phyloP scores from a whole-genome alignment of 1,284 basidiomycete genomes.

The Phylloboletellus chloephorus region DNA sequence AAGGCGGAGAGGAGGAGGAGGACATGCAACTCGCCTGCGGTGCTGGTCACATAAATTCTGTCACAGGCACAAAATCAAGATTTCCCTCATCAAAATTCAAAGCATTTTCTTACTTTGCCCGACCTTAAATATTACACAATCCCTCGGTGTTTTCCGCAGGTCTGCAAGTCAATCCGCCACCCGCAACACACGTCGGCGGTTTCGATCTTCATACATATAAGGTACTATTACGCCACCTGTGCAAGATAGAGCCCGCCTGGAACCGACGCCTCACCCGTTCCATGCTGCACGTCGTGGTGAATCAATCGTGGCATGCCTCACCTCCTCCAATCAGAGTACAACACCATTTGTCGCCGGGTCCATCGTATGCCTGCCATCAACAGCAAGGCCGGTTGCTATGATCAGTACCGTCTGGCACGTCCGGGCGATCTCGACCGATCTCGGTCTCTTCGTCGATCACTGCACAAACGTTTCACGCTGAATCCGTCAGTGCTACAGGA shows the following conservation, averaged over 20 bases:
- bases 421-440: constrained; percentile 78
- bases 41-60: constrained; percentile 32
- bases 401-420: constrained; percentile 57
- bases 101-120: constrained; percentile 25
- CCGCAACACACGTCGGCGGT: not conserved
- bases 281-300: constrained; percentile 24
- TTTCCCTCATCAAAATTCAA: constrained; percentile 24
- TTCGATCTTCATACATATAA: constrained; percentile 7
- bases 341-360: constrained; percentile 3
- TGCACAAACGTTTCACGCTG: constrained; percentile 11
- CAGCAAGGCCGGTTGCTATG: not conserved
- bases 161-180: constrained; percentile 5
- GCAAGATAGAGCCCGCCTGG: constrained; percentile 1
- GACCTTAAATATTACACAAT: constrained; percentile 28
- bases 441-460: constrained; percentile 63
- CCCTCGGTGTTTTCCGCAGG: not conserved
- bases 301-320: constrained; percentile 12
- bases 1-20: constrained; percentile 13
- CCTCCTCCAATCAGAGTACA: constrained; percentile 1
- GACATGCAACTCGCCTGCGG: constrained; percentile 24
- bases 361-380: not conserved
- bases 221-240: constrained; percentile 9
- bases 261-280: constrained; percentile 22
- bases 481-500: constrained; percentile 13
- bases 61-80: constrained; percentile 32